Base-by-base conservation (phyloP, 164 flowering plant species). In the Macadamia tetraphylla region DNA sequence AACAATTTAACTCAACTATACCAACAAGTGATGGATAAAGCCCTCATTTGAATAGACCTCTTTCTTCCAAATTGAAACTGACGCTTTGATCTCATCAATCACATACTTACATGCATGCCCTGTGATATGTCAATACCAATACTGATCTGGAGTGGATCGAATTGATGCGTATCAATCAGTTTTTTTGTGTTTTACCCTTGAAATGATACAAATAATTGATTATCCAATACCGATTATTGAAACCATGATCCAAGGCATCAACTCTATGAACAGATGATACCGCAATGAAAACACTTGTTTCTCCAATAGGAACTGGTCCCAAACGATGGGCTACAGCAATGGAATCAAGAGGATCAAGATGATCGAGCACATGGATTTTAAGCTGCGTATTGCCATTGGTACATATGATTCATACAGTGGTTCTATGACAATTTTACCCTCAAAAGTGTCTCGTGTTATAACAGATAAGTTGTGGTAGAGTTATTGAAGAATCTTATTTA, bases 1-100 rank as follows among this genome's bases (percentile, higher is more conserved):
- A n/a, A n/a, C n/a, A n/a, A n/a, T n/a, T n/a, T n/a, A n/a, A n/a
- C n/a, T n/a, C n/a, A n/a, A n/a, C n/a, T n/a, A n/a, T n/a, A n/a
- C n/a, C n/a, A n/a, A n/a, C n/a, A n/a, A n/a, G n/a, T n/a, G n/a
- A n/a, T n/a, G n/a, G n/a, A n/a, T n/a, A n/a, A n/a, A n/a, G n/a
- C n/a, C n/a, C n/a, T n/a, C 96, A 70, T 94, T 85, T 0, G 82
- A 55, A 65, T 86, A 94, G 11, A 94, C 97, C 80, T 94, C 97
- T 78, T 94, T 94, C 85, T 91, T 94, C 97, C 97, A 94, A 46
- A 94, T 91, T 0, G 97, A 97, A 51, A 94, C 98, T 1, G 92
- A 81, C 4, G 97, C 97, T 80, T 94, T 94, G 6, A 94, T 63
- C 82, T 94, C 95, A 76, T 94, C 98, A 40, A 94, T 94, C 63